Evolutionary conservation across 2,329 filamentous ascomycete genomes (phyloP).

Genomic region (Trichophaea hybrida): DNA sequence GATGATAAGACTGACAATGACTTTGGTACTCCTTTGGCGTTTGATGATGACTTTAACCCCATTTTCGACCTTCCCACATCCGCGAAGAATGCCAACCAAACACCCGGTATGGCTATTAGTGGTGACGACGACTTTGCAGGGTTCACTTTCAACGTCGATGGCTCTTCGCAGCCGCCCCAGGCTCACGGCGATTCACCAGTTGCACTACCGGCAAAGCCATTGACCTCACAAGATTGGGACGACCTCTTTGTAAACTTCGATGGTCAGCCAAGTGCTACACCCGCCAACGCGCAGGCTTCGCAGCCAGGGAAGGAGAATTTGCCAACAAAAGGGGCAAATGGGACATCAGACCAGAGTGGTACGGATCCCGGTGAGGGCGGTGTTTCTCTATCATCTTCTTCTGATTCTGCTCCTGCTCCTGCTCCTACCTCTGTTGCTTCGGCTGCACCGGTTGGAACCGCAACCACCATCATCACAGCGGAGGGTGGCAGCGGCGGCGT

Average conservation of each 20-base stretch:
- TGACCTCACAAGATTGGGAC: slow-evolving; percentile 71
- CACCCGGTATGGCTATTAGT: slow-evolving; percentile 24
- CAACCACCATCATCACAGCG: not conserved
- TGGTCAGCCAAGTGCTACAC: not conserved
- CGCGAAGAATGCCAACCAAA: slow-evolving; percentile 27
- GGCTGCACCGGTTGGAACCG: not conserved
- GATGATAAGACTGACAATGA: slow-evolving; percentile 56
- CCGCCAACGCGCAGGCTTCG: not conserved
- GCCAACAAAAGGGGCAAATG: slow-evolving; percentile 1
- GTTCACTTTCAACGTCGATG: slow-evolving; percentile 37
- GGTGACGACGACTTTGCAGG: slow-evolving; percentile 37
- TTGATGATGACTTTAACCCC: slow-evolving; percentile 61
- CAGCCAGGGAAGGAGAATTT: slow-evolving; percentile 6
- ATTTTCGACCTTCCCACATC: slow-evolving; percentile 53
- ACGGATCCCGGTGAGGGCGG: slow-evolving; percentile 12
- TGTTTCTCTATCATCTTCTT: slow-evolving; percentile 1
- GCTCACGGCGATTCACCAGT: slow-evolving; percentile 28
- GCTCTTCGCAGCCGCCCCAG: slow-evolving; percentile 28
- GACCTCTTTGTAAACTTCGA: slow-evolving; percentile 58
- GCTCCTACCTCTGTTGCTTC: not conserved
- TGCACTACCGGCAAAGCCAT: slow-evolving; percentile 26
- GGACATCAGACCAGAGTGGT: slow-evolving; percentile 8
- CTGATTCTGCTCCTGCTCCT: not conserved
- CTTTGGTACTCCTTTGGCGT: slow-evolving; percentile 55
- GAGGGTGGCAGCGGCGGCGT: slow-evolving; percentile 6